Base-by-base conservation (phyloP, 306 rosid species). In the Oxytropis ochrocephala region DNA sequence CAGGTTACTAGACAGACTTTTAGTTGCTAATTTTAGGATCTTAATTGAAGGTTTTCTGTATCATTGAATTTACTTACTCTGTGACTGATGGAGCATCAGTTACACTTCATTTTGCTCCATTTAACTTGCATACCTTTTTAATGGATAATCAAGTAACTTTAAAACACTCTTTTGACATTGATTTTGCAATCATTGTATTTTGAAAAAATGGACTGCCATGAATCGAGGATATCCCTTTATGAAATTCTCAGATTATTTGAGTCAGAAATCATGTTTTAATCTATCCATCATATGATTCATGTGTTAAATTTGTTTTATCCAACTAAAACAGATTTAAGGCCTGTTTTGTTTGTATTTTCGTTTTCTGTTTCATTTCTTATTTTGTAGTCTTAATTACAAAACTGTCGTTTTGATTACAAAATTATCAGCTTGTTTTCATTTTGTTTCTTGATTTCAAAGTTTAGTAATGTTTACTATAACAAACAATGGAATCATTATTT, bases 1-100 rank as follows among this genome's bases (percentile, higher is more conserved):
- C 93, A 90, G 98, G 98, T 94, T 64, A 78, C 41, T 41, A 33
- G 41, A 73, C 69, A 33, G 41, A 73, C 69, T 73, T 57, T 58
- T 46, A 27, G 44, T 11, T 64, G 61, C 18, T 71, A 48, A 17
- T 29, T 64, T 64, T 70, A 10, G 14, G 51, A 29, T 60, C 48
- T 14, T 16, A 39, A 47, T 16, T 44, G 10, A 43, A 47, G 19
- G 12, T 41, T 61, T 48, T 72, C 50, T 69, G 30, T 43, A 36
- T 64, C 52, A 57, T 24, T 24, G 29, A 24, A 3, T 56, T 8
- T 51, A 49, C 49, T 48, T 63, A 18, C 27, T 67, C 19, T 30
- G 39, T 30, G 70, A 38, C 24, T 67, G 44, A 58, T 71, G 47
- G 21, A 69, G 29, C 18, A 30, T 16, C 49, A 46, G 9, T 53